Percentiles rank a stretch among this genome's conserved stretches.
Conservation (phyloP, 306 rosid species). For the Quercus aquifolioides region DNA sequence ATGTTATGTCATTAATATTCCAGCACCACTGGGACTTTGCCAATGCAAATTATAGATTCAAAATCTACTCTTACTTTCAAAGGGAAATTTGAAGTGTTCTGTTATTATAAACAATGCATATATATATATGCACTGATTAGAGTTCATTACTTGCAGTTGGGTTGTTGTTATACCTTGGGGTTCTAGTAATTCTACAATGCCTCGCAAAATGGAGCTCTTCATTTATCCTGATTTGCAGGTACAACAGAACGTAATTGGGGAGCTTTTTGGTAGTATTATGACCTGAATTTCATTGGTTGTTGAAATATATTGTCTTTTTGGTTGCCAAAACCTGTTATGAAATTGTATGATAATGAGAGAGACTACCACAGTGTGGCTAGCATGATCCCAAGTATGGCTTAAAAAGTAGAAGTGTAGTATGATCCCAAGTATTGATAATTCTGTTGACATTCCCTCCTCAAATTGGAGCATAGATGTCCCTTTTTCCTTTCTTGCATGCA, state of each 20-base stretch:
- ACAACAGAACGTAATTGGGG: background rate
- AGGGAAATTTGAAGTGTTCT: background rate
- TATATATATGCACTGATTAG: background rate
- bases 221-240: conserved; percentile 12
- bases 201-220: conserved; percentile 21
- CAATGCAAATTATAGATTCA: background rate
- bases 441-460: background rate
- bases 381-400: background rate
- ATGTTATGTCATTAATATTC: background rate
- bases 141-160: conserved; percentile 18
- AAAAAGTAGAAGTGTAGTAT: background rate
- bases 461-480: background rate
- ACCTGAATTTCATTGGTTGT: background rate
- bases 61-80: background rate
- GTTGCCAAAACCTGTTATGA: background rate
- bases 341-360: background rate
- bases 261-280: background rate
- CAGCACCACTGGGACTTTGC: background rate
- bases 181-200: background rate
- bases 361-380: background rate
- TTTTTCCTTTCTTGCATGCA: background rate
- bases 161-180: conserved; percentile 20
- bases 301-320: background rate
- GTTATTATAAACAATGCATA: background rate
- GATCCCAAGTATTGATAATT: background rate